Conservation (phyloP, 1,284 basidiomycete species). For the Naganishia sp. region DNA sequence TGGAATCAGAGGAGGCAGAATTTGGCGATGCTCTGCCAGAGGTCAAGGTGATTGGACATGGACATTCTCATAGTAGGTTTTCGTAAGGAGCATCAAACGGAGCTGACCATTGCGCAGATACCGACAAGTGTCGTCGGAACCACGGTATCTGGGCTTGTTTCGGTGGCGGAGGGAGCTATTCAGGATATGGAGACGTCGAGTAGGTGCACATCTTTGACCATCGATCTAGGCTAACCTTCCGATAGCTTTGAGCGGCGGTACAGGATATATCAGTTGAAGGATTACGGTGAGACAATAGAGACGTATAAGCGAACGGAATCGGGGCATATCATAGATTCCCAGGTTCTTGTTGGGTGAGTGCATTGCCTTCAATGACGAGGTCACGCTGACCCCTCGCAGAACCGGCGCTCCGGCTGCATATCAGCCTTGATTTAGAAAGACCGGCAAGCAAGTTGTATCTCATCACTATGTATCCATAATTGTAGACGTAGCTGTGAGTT, state of each 20-base stretch:
- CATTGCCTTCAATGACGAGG: neutral
- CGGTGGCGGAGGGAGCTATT: conserved; percentile 86
- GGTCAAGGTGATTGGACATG: conserved; percentile 69
- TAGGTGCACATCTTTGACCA: conserved; percentile 45
- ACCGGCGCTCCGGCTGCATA: conserved; percentile 13
- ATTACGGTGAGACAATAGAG: conserved; percentile 83
- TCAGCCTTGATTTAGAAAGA: conserved; percentile 5
- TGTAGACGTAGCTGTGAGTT: neutral
- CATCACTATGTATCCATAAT: conserved; percentile 2
- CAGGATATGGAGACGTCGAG: conserved; percentile 78
- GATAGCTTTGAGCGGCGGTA: conserved; percentile 82
- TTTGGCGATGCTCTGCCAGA: conserved; percentile 55
- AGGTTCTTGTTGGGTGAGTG: conserved; percentile 43
- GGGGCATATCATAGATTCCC: conserved; percentile 67
- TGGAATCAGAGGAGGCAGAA: conserved; percentile 53
- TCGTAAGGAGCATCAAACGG: neutral
- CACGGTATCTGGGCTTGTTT: conserved; percentile 92
- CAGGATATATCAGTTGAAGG: conserved; percentile 76
- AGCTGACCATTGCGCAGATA: conserved; percentile 58
- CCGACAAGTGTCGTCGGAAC: conserved; percentile 82
- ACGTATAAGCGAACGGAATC: conserved; percentile 86
- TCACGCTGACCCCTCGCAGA: neutral
- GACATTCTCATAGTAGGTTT: conserved; percentile 74
- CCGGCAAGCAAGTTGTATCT: neutral
- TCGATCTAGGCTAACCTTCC: neutral